Conservation (phyloP, 2,329 filamentous ascomycete genomes). For the Aspergillus tanneri region DNA sequence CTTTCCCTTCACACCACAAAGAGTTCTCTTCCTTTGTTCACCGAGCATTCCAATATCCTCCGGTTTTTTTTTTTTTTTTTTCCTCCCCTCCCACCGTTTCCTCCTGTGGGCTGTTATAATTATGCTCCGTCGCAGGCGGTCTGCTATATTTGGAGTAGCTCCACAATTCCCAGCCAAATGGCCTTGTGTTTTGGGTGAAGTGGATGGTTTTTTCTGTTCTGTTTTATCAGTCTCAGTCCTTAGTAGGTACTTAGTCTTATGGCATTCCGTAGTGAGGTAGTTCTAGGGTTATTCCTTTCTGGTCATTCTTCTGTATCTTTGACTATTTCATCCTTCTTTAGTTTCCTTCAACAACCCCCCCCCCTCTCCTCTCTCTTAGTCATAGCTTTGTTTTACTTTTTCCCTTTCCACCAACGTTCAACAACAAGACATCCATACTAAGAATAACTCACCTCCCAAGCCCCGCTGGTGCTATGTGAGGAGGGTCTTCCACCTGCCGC, state of each 20-base stretch:
- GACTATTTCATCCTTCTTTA: background rate
- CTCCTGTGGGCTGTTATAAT: background rate
- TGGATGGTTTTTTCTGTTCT: background rate
- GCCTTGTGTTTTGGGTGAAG: no score
- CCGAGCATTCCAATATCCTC: no score
- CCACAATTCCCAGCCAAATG: no score
- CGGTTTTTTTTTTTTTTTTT: no score
- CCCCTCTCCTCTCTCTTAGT: conserved; percentile 2
- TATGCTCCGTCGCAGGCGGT: background rate
- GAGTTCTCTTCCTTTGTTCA: no score
- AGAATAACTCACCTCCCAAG: conserved; percentile 14
- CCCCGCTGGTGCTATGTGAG: conserved; percentile 16
- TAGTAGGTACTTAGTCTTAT: no score
- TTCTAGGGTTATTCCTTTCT: background rate
- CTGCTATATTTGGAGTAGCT: conserved; percentile 8
- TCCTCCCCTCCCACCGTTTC: background rate
- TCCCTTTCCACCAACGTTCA: background rate
- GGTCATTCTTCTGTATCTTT: background rate
- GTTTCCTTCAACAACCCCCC: background rate
- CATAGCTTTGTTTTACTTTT: no score
- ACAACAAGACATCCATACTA: background rate
- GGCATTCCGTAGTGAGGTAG: no score
- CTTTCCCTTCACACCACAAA: no score
- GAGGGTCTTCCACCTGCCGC: conserved; percentile 9
- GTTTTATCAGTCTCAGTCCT: background rate